These are phyloP conservation scores for Rhynchospora tenuis DNA, from an alignment of 176 grass and related monocot genomes.

Conservation along the genomic window DNA sequence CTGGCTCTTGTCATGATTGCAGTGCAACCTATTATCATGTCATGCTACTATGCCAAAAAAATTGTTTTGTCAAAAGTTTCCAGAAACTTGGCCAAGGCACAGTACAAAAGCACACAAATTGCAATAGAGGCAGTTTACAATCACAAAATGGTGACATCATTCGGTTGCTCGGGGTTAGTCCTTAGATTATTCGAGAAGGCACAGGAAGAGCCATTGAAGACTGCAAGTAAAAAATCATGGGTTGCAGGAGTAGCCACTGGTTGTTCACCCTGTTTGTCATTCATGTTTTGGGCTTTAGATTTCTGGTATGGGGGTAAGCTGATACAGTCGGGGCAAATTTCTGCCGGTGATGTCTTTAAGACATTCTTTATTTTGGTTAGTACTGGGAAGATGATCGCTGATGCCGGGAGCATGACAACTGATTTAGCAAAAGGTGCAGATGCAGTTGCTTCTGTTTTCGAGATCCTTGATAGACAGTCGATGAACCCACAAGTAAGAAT, in stretches of 20 bases:
- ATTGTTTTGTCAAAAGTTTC: constrained; percentile 93
- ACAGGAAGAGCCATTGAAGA: constrained; percentile 76
- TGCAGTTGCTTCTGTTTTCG: constrained; percentile 92
- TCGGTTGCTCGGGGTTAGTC: constrained; percentile 68
- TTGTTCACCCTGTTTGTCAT: constrained; percentile 80
- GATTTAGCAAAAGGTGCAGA: constrained; percentile 94
- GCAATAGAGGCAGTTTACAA: constrained; percentile 94
- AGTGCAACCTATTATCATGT: constrained; percentile 79
- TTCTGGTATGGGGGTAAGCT: constrained; percentile 98
- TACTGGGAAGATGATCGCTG: constrained; percentile 93
- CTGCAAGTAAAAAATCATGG: constrained; percentile 84
- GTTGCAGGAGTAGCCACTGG: constrained; percentile 86
- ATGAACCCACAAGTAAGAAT: constrained; percentile 42
- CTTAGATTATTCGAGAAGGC: constrained; percentile 73
- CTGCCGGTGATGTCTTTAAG: constrained; percentile 90
- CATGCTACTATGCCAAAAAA: constrained; percentile 92
- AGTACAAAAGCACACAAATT: constrained; percentile 90
- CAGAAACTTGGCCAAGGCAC: constrained; percentile 73
- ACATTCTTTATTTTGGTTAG: constrained; percentile 98
- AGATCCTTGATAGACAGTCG: constrained; percentile 87
- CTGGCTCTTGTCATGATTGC: constrained; percentile 99
- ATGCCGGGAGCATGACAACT: constrained; percentile 98
- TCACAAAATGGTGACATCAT: constrained; percentile 97
- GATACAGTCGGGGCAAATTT: constrained; percentile 75
- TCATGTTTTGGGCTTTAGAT: constrained; percentile 92